Evolutionary conservation across 441 rosid genomes (phyloP).

Genomic region (Gossypium schwendimanii): DNA sequence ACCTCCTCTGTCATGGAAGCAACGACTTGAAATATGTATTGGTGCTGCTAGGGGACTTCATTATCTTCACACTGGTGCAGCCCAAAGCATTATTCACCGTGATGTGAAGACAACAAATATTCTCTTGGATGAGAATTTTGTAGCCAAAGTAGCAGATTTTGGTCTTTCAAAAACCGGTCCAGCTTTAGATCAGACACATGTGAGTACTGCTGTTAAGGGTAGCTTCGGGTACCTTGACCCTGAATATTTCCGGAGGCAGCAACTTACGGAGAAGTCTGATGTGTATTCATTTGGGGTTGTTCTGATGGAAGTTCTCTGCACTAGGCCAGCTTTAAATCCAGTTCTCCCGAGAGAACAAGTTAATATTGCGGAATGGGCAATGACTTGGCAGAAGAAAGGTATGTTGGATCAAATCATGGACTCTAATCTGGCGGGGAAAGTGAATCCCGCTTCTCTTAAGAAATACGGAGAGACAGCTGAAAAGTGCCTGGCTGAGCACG

Average conservation of each 20-base stretch:
- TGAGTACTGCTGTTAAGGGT: constrained; percentile 97
- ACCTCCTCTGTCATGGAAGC: constrained; percentile 63
- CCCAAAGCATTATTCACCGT: constrained; percentile 91
- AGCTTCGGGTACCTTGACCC: constrained; percentile 97
- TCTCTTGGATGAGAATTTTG: constrained; percentile 80
- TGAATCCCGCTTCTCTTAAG: constrained; percentile 71
- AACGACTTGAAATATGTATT: constrained; percentile 86
- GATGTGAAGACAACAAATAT: constrained; percentile 97
- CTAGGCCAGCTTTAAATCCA: constrained; percentile 91
- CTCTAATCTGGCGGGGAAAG: constrained; percentile 67
- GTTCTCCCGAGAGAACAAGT: constrained; percentile 92
- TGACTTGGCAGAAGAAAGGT: constrained; percentile 93
- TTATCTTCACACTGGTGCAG: constrained; percentile 91
- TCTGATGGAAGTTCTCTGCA: constrained; percentile 87
- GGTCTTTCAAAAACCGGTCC: constrained; percentile 98
- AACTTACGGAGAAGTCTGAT: constrained; percentile 86
- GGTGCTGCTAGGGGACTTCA: constrained; percentile 96
- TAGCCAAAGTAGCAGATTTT: constrained; percentile 94
- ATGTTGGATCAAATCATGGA: constrained; percentile 92
- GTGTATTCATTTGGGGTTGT: constrained; percentile 97
- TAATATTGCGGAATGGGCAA: constrained; percentile 97
- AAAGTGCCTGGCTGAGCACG: constrained; percentile 90
- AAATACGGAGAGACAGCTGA: constrained; percentile 95
- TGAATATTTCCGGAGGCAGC: constrained; percentile 94
- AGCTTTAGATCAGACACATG: constrained; percentile 86